A percentile compares a stretch with the other conserved stretches of the same genome.
Conservation (phyloP, 2,329 filamentous ascomycete genomes). For the Xylariales sp. region DNA sequence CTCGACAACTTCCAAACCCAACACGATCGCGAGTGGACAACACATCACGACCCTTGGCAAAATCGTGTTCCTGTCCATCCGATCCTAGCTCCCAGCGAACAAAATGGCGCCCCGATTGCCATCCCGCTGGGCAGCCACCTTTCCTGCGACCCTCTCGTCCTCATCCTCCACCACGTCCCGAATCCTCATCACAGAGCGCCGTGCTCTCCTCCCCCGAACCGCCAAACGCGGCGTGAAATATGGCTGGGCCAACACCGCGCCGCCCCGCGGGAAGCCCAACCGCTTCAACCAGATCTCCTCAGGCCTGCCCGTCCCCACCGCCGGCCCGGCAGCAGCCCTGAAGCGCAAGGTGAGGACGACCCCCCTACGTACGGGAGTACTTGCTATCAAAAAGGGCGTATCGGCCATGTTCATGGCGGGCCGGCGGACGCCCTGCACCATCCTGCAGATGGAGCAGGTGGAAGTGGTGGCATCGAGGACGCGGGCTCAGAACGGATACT, state of each 20-base stretch:
- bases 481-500: conserved; percentile 77
- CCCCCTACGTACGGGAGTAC: conserved; percentile 69
- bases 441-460: conserved; percentile 88
- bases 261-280: conserved; percentile 45
- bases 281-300: conserved; percentile 57
- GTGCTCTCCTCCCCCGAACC: conserved; percentile 37
- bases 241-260: conserved; percentile 58
- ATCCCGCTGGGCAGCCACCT: conserved; percentile 38
- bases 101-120: conserved; percentile 42
- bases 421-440: conserved; percentile 77
- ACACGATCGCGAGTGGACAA: too few species aligned
- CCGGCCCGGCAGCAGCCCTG: conserved; percentile 57
- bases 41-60: too few species aligned
- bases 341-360: conserved; percentile 54
- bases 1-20: too few species aligned
- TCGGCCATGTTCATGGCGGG: conserved; percentile 82
- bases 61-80: too few species aligned
- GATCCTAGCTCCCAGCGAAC: conserved; percentile 17
- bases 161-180: conserved; percentile 19
- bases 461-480: conserved; percentile 89
- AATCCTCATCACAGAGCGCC: conserved; percentile 25
- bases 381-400: conserved; percentile 94
- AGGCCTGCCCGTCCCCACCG: conserved; percentile 52
- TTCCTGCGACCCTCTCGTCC: conserved; percentile 23
- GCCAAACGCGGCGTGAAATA: conserved; percentile 48